Conservation (phyloP, 2,329 filamentous ascomycete species). For the Xylariaceae sp. region DNA sequence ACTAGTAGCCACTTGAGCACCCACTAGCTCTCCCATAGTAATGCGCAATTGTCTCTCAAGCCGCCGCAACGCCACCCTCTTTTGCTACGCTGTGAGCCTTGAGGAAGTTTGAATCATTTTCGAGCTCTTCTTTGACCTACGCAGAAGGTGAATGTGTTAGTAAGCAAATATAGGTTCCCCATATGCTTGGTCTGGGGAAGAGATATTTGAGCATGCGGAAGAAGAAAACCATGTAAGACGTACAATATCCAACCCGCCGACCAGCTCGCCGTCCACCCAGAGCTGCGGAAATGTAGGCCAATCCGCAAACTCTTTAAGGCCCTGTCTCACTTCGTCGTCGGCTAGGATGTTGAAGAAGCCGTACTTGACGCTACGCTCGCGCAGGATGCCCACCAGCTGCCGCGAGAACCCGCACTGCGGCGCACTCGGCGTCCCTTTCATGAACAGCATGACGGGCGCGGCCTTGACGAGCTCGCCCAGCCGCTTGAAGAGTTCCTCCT, state of each 20-base stretch:
- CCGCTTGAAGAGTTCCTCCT: slow-evolving; percentile 84
- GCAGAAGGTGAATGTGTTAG: slow-evolving; percentile 4
- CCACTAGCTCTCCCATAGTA: neutral
- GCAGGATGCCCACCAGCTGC: slow-evolving; percentile 83
- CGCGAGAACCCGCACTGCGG: slow-evolving; percentile 94
- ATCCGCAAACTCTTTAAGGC: slow-evolving; percentile 95
- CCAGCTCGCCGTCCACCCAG: slow-evolving; percentile 87
- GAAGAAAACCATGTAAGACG: slow-evolving; percentile 47
- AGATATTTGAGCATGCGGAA: neutral
- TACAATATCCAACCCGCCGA: slow-evolving; percentile 95
- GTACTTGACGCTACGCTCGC: slow-evolving; percentile 91
- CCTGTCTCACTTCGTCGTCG: slow-evolving; percentile 95
- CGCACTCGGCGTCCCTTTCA: slow-evolving; percentile 90
- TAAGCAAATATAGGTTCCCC: neutral
- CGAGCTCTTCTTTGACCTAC: slow-evolving; percentile 92
- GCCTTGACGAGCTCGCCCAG: slow-evolving; percentile 88
- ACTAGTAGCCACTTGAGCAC: neutral
- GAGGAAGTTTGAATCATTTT: slow-evolving; percentile 83
- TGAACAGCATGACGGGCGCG: slow-evolving; percentile 97
- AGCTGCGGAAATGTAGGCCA: slow-evolving; percentile 98
- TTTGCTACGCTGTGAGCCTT: slow-evolving; percentile 68
- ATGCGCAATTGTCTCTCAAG: slow-evolving; percentile 13
- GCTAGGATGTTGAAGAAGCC: slow-evolving; percentile 99
- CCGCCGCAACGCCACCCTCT: slow-evolving; percentile 46
- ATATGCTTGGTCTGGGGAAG: neutral